Conservation (phyloP, 805 yeast genomes). For the Zygoascus flipseniorum region DNA sequence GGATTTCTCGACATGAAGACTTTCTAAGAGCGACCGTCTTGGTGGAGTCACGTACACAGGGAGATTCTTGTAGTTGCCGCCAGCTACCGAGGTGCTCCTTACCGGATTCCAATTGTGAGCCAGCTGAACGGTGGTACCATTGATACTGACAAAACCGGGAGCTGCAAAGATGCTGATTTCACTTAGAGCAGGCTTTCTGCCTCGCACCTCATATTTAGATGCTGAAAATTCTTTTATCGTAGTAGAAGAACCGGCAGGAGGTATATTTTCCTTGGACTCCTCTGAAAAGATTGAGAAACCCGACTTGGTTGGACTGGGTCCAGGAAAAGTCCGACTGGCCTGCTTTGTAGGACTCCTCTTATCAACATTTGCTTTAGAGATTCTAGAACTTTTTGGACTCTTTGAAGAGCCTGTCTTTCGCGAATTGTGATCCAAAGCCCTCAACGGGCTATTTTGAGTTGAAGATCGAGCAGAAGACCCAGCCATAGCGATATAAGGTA, state of each 20-base stretch:
- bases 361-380: not conserved
- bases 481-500: not conserved
- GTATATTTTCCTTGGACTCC: not conserved
- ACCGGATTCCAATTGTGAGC: slow-evolving; percentile 1
- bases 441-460: not conserved
- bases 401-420: not conserved
- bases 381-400: not conserved
- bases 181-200: not conserved
- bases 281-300: not conserved
- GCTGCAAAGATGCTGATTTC: not conserved
- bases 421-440: not conserved
- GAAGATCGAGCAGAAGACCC: not conserved
- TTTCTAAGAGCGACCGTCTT: not conserved
- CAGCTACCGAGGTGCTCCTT: not conserved
- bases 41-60: slow-evolving; percentile 9
- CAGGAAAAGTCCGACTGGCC: not conserved
- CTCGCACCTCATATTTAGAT: not conserved
- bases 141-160: not conserved
- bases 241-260: not conserved
- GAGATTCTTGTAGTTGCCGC: slow-evolving; percentile 22
- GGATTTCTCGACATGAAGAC: not conserved
- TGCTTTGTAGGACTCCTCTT: not conserved
- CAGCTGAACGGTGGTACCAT: not conserved
- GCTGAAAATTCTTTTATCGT: not conserved
- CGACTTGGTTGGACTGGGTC: not conserved